These are phyloP conservation scores for Oemleria cerasiformis DNA, from an alignment of 306 rosid genomes.

Conservation along the genomic window DNA sequence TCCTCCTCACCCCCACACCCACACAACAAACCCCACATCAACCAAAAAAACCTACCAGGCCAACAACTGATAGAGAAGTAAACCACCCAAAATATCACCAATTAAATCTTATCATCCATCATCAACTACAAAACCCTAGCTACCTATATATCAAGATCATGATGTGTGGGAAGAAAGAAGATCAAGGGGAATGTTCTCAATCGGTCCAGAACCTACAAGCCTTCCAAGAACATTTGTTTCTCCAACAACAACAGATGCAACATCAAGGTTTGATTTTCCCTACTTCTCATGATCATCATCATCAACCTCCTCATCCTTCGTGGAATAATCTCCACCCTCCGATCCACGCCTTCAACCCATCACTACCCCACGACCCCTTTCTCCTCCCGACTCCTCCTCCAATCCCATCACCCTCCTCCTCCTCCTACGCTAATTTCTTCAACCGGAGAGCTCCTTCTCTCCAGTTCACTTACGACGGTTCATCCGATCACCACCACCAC, in stretches of 20 bases:
- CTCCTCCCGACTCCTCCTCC: slow-evolving; percentile 42
- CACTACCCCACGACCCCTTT: slow-evolving; percentile 42
- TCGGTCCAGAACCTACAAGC: slow-evolving; percentile 48
- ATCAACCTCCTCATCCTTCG: slow-evolving; percentile 37
- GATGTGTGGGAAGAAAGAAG: slow-evolving; percentile 55
- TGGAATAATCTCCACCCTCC: slow-evolving; percentile 68
- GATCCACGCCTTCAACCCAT: slow-evolving; percentile 40
- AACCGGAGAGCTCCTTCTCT: slow-evolving; percentile 54
- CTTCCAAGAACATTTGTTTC: slow-evolving; percentile 58
- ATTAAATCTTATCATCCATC: too few species aligned
- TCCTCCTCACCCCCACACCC: too few species aligned
- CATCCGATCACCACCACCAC: slow-evolving; percentile 64
- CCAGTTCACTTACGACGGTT: slow-evolving; percentile 69
- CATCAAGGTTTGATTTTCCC: slow-evolving; percentile 50
- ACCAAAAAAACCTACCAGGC: too few species aligned
- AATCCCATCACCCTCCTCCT: slow-evolving; percentile 28
- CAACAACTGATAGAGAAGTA: too few species aligned
- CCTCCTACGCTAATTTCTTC: slow-evolving; percentile 54
- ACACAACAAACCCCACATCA: too few species aligned
- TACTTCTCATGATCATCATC: slow-evolving; percentile 17
- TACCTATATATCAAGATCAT: slow-evolving; percentile 16
- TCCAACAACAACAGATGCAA: slow-evolving; percentile 40
- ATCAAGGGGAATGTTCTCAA: slow-evolving; percentile 62
- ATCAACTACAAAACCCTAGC: not conserved
- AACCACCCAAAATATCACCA: too few species aligned